phyloP scores from a whole-genome alignment of 2,329 filamentous ascomycete genomes.

The Colletotrichum karsti region DNA sequence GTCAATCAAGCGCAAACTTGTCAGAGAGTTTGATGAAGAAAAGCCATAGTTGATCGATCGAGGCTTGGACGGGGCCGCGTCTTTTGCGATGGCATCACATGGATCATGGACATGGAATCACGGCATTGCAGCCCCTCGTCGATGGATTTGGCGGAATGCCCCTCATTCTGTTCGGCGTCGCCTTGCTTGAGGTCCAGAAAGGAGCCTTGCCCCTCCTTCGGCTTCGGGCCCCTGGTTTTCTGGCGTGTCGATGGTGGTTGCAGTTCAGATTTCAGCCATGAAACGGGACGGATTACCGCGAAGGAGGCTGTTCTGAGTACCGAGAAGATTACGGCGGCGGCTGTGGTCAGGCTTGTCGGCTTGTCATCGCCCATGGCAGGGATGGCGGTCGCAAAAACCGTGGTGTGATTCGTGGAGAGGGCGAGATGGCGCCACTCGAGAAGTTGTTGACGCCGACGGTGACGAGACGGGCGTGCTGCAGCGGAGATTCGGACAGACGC shows the following conservation, averaged over 20 bases:
- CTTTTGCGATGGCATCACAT: background rate
- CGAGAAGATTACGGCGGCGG: conserved; percentile 22
- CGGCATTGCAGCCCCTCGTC: background rate
- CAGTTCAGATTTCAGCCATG: conserved; percentile 16
- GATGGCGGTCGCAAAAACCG: conserved; percentile 3
- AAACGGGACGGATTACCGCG: conserved; percentile 26
- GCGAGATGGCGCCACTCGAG: conserved; percentile 16
- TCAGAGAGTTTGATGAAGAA: conserved; percentile 11
- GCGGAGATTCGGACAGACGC: conserved; percentile 16
- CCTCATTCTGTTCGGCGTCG: conserved; percentile 7
- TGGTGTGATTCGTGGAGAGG: conserved; percentile 11
- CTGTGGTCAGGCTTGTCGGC: conserved; percentile 13
- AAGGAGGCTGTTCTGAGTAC: background rate
- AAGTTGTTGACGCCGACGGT: conserved; percentile 23
- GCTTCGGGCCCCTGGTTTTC: background rate
- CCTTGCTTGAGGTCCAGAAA: no score
- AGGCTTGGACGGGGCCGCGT: background rate
- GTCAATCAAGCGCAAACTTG: conserved; percentile 10
- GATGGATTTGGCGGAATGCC: conserved; percentile 2
- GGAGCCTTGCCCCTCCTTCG: conserved; percentile 1
- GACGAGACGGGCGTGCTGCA: conserved; percentile 11
- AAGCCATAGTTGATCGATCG: background rate
- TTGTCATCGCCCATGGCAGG: background rate
- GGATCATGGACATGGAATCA: background rate
- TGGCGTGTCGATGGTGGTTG: background rate